phyloP scores from a whole-genome alignment of 371 early-diverging fungal species.

The Lichtheimia ramosa region DNA sequence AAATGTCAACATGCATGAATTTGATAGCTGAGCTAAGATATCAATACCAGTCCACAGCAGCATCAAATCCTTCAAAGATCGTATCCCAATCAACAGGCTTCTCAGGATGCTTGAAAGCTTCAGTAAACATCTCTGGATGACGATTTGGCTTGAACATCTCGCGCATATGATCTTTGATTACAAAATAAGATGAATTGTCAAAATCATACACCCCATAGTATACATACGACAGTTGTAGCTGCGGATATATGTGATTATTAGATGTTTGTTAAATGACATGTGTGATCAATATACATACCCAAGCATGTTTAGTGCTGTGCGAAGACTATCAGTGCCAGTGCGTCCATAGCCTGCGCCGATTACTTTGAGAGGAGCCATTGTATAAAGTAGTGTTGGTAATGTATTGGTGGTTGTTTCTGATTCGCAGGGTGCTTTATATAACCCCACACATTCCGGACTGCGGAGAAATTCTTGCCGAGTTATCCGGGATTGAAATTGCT shows the following conservation, averaged over 20 bases:
- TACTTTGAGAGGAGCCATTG: constrained; percentile 15
- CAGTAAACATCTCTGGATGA: constrained; percentile 1
- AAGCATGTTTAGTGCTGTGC: constrained; percentile 8
- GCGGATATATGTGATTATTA: not conserved
- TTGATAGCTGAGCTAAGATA: too few species aligned
- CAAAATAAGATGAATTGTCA: not conserved
- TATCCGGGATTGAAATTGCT: too few species aligned
- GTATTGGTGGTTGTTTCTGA: too few species aligned
- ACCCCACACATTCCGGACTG: too few species aligned
- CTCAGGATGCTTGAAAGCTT: constrained; percentile 8
- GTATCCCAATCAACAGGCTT: constrained; percentile 8
- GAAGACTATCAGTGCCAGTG: constrained; percentile 13
- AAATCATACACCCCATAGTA: not conserved
- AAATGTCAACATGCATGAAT: too few species aligned
- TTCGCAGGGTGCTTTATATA: too few species aligned
- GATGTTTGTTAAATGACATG: not conserved
- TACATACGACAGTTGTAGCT: too few species aligned
- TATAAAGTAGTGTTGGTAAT: not conserved
- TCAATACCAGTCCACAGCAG: constrained; percentile 12
- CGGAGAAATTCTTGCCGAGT: too few species aligned
- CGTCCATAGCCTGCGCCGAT: constrained; percentile 13
- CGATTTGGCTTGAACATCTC: not conserved
- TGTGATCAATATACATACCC: constrained; percentile 1
- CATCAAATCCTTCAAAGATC: constrained; percentile 10
- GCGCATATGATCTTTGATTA: not conserved